Percentiles rank a stretch among this genome's conserved stretches.
Conservation (phyloP, 257 asterid genomes). For the Solanum chiquidenum region DNA sequence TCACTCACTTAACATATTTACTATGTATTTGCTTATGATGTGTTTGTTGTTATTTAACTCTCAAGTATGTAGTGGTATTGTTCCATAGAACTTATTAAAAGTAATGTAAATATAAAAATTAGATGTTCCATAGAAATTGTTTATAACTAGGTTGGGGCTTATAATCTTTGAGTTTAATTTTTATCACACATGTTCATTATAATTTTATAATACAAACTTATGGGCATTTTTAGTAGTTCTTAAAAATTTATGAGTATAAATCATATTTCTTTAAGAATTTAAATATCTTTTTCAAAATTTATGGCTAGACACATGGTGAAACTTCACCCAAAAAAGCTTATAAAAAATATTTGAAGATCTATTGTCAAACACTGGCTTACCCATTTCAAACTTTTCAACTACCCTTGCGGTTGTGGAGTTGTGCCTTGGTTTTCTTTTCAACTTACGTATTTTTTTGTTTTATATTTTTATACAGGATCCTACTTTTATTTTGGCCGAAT, state of each 20-base stretch:
- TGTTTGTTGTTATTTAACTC: background rate
- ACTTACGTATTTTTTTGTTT: background rate
- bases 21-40: background rate
- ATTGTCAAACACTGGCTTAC: background rate
- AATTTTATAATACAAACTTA: no score
- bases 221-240: background rate
- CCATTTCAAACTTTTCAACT: background rate
- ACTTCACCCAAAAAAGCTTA: background rate
- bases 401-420: background rate
- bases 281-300: no score
- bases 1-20: background rate
- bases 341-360: no score
- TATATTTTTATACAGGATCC: background rate
- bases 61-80: background rate
- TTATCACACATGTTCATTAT: background rate
- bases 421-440: background rate
- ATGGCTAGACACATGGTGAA: background rate
- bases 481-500: background rate
- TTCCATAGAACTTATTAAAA: background rate
- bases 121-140: background rate
- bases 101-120: background rate
- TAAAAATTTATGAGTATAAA: no score
- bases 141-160: background rate
- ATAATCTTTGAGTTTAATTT: background rate
- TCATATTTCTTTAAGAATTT: no score